These are phyloP conservation scores for Backusella sp. DNA, from an alignment of 192 early-diverging fungal genomes.

Conservation along the genomic window DNA sequence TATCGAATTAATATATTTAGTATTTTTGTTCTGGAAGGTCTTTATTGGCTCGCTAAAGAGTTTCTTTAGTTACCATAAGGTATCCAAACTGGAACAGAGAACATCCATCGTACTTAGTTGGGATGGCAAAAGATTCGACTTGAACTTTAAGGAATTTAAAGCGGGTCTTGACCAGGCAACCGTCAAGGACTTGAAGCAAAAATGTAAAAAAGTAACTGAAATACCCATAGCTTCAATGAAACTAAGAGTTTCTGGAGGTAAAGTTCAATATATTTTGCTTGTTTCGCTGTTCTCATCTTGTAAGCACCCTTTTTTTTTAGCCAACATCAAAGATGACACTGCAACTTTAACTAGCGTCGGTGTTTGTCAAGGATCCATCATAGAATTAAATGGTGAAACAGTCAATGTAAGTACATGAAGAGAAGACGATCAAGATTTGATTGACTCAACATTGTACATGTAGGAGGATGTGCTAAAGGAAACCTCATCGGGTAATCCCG, in stretches of 20 bases:
- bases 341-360: constrained; percentile 67
- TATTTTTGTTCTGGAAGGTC: constrained; percentile 22
- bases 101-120: constrained; percentile 25
- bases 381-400: constrained; percentile 72
- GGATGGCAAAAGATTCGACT: constrained; percentile 9
- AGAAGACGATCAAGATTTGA: too few relatives aligned
- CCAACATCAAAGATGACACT: constrained; percentile 74
- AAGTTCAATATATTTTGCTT: not conserved
- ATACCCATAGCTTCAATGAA: constrained; percentile 78
- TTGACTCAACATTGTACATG: not conserved
- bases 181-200: constrained; percentile 72
- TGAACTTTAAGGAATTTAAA: constrained; percentile 32
- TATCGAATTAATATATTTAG: not conserved
- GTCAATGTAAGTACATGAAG: constrained; percentile 42
- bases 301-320: constrained; percentile 22
- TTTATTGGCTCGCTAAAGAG: constrained; percentile 12
- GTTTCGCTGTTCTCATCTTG: too few relatives aligned
- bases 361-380: constrained; percentile 64
- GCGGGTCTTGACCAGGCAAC: constrained; percentile 48
- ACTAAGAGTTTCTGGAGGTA: constrained; percentile 74
- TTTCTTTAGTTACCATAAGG: constrained; percentile 22
- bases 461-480: constrained; percentile 23
- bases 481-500: constrained; percentile 45
- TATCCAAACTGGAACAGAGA: constrained; percentile 18
- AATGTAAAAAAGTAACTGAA: constrained; percentile 68